phyloP scores from a whole-genome alignment of 495 filamentous ascomycete genomes.

The Hypomontagnella submonticulosa region DNA sequence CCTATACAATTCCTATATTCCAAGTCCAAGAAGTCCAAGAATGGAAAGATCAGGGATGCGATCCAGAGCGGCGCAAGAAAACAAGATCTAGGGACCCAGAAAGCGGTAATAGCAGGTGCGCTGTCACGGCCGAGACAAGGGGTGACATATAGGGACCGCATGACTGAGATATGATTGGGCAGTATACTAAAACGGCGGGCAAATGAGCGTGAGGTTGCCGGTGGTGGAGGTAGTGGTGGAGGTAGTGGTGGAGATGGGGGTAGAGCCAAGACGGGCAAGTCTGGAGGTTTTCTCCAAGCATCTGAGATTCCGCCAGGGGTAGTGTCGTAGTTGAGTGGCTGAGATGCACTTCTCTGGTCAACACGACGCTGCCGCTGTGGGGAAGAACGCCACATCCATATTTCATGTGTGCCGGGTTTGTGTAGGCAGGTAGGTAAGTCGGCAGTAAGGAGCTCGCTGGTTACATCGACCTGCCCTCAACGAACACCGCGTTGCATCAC shows the following conservation, averaged over 20 bases:
- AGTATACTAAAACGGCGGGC: conserved; percentile 12
- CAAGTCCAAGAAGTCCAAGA: neutral
- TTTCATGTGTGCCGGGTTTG: neutral
- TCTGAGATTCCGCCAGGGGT: too few species aligned
- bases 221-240: neutral
- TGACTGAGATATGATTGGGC: conserved; percentile 41
- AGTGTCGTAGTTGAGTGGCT: neutral
- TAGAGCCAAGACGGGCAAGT: conserved; percentile 19
- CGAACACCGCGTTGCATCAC: conserved; percentile 18
- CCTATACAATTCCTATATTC: conserved; percentile 8
- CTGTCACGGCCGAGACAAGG: conserved; percentile 29
- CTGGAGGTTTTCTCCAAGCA: neutral
- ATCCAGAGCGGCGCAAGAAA: conserved; percentile 7
- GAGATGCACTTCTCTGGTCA: neutral
- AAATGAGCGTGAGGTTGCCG: conserved; percentile 1
- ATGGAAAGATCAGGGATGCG: neutral
- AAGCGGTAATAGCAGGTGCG: conserved; percentile 17
- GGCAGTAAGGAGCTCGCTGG: neutral
- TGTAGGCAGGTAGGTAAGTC: neutral
- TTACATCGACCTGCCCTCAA: conserved; percentile 10
- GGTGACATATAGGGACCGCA: conserved; percentile 30
- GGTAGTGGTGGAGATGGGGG: conserved; percentile 7
- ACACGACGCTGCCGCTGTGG: conserved; percentile 9
- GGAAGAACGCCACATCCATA: conserved; percentile 14
- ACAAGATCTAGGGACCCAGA: conserved; percentile 18